These are phyloP conservation scores for Xylaria sp. DNA, from an alignment of 2,329 filamentous ascomycete genomes.

Conservation along the genomic window DNA sequence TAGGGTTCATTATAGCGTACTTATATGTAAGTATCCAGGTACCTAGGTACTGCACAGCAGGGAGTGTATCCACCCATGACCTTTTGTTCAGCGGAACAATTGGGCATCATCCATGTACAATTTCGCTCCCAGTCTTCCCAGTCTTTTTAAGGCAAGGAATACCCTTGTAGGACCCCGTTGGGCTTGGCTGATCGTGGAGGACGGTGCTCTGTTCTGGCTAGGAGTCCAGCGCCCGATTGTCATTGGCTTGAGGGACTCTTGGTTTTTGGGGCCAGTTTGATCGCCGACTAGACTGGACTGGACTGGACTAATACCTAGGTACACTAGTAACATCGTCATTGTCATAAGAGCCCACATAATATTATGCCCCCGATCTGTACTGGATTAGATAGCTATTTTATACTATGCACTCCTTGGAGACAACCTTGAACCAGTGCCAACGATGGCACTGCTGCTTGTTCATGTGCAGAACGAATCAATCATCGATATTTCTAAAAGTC, in stretches of 20 bases:
- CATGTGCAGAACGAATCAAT: neutral
- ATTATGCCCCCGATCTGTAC: too few relatives aligned
- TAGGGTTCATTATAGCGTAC: neutral
- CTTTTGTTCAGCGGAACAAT: constrained; percentile 7
- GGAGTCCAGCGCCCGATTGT: neutral
- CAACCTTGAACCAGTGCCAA: neutral
- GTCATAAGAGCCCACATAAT: too few relatives aligned
- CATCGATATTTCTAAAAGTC: neutral
- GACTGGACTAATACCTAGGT: neutral
- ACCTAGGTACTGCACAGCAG: too few relatives aligned
- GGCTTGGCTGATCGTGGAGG: constrained; percentile 1
- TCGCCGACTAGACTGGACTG: constrained; percentile 33
- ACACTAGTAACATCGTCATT: too few relatives aligned
- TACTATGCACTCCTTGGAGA: neutral
- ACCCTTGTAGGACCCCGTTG: constrained; percentile 1
- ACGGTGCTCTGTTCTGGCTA: too few relatives aligned
- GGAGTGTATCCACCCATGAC: neutral
- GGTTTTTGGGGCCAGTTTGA: constrained; percentile 32
- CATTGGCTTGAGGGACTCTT: neutral
- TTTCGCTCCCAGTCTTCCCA: constrained; percentile 1
- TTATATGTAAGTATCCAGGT: neutral
- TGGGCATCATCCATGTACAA: constrained; percentile 20
- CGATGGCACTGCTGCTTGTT: neutral
- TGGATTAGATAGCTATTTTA: neutral
- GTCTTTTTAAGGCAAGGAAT: neutral